Evolutionary conservation across 176 grass and related monocot species (phyloP), one percentile per base, ranked within the genome.

Genomic region (Saccharum spontaneum): DNA sequence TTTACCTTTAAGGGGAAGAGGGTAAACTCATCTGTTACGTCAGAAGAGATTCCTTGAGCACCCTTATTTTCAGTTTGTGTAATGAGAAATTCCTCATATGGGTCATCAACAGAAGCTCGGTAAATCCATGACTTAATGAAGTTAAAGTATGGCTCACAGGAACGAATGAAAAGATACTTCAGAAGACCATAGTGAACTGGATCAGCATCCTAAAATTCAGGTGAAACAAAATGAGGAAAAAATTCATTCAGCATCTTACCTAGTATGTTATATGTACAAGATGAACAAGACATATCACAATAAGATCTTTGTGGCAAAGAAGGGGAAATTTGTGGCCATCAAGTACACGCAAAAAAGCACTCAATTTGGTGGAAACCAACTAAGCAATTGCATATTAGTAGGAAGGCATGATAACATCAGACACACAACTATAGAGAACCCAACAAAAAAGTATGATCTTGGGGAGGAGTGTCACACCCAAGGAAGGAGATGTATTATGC

Each of bases 71-170:
- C 78, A 69, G 59, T 79, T 71, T 86, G 75, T 38, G 69, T 71
- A 73, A 89, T 78, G 61, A 98, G 84, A 87, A 98, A 98, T 86
- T 98, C 93, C 55, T 90, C 90, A 78, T 94, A 94, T 82, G 97
- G 97, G 76, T 98, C 93, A 33, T 95, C 66, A 7, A 95, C 77
- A 82, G 80, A 89, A 73, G 88, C 91, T 74, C 64, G 91, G 84
- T 95, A 98, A 87, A 98, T 95, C 97, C 97, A 98, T 84, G 84
- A 92, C 84, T 94, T 98, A 78, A 98, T 94, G 82, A 98, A 98
- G 43, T 89, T 89, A 86, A 88, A 89, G 49, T 95, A 98, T 78
- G 97, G 91, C 62, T 98, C 89, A 82, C 91, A 98, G 70, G 97
- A 92, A 39, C 75, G 74, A 67, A 94, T 63, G 76, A 98, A 98